Base-by-base conservation (phyloP, 2,329 filamentous ascomycete species). In the Rasamsonia emersonii region DNA sequence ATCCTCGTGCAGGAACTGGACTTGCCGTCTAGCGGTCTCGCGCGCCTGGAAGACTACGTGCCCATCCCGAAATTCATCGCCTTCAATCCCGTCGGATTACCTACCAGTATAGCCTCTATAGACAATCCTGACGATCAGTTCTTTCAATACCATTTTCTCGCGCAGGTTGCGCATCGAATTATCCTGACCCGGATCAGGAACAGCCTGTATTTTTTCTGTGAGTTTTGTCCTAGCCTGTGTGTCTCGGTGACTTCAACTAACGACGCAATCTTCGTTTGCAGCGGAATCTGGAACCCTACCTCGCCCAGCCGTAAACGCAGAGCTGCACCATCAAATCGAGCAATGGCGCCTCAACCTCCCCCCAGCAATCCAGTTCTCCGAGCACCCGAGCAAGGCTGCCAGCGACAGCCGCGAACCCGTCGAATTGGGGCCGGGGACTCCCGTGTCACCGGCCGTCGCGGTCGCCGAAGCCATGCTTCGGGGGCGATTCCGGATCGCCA, bases 131-230 rank as follows among this genome's bases (percentile, higher is more conserved):
- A 70, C 33, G 68, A 72, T 37, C 63, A 68, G 1, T 68, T 69
- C 39, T 73, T 71, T 49, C 69, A 73, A 46, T 73, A 72, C 36
- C 70, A 73, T 40, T 73, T 73, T 39, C 61, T 73, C 4, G 69
- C 69, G 16, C 70, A 73, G 43, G 68, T 71, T 20, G 69, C 70
- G 5, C 68, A 73, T 44, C 64, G 70, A 27, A 72, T 72, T 36
- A 68, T 73, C 32, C 57, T 73, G 6, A 73, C 67, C 2, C 64
- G 70, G 5, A 64, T 72, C 17, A 64, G 67, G 32, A 64, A 71
- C 39, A 68, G 59, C 28, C 49, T 70, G 19, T 70, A 69, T 43
- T 64, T 61, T 29, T 69, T 68, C 45, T 65, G 62, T 47, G 40
- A 34, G 41, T 21, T 10, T 16, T 15, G 18, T 19, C 9, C 14